Conservation (phyloP, 495 filamentous ascomycete species). For the Saxophila tyrrhenica region DNA sequence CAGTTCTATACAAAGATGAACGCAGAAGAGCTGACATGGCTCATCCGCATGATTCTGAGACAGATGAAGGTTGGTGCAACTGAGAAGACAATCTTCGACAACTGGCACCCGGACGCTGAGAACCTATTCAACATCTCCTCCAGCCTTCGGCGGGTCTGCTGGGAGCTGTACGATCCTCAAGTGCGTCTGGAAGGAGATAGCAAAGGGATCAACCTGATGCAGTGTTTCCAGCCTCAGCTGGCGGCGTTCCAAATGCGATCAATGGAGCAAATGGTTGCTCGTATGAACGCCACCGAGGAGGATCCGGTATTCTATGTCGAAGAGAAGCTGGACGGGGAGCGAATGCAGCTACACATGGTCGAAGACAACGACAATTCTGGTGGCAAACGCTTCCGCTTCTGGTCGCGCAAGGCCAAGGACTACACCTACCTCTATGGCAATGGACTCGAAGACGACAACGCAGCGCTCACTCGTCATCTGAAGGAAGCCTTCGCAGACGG, state of each 20-base stretch:
- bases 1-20: slow-evolving; percentile 87
- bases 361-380: slow-evolving; percentile 55
- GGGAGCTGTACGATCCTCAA: slow-evolving; percentile 76
- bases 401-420: slow-evolving; percentile 94
- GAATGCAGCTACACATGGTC: slow-evolving; percentile 93
- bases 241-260: slow-evolving; percentile 89
- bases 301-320: slow-evolving; percentile 87
- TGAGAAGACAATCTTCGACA: slow-evolving; percentile 78
- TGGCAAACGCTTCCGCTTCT: slow-evolving; percentile 70
- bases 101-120: slow-evolving; percentile 93
- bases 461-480: slow-evolving; percentile 70
- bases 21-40: slow-evolving; percentile 84
- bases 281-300: slow-evolving; percentile 56
- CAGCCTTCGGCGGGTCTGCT: slow-evolving; percentile 81
- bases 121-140: slow-evolving; percentile 83
- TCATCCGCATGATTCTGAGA: slow-evolving; percentile 85
- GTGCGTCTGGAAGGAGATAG: slow-evolving; percentile 65
- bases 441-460: slow-evolving; percentile 60
- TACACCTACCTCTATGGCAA: slow-evolving; percentile 91
- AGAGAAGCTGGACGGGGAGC: slow-evolving; percentile 92
- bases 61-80: slow-evolving; percentile 98
- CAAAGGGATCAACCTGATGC: slow-evolving; percentile 70
- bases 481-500: slow-evolving; percentile 64
- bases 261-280: slow-evolving; percentile 68
- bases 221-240: slow-evolving; percentile 93